Percentiles rank a stretch among this genome's conserved stretches.
These are phyloP conservation scores for Chaetomium sp. DNA, from an alignment of 2,329 filamentous ascomycete genomes.

Conservation along the genomic window DNA sequence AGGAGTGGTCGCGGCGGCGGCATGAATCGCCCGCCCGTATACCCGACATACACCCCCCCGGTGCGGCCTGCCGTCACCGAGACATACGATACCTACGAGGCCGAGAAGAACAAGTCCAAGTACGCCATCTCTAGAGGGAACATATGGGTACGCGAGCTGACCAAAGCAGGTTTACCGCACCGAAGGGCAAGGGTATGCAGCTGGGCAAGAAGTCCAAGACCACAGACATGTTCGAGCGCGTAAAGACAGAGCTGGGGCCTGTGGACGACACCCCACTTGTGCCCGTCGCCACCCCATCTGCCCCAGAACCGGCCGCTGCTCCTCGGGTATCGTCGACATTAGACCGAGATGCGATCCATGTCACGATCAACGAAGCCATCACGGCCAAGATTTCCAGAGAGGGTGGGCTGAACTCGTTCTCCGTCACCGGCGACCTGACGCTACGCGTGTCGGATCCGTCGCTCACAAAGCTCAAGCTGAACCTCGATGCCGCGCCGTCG, in stretches of 20 bases:
- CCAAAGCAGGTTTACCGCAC: constrained; percentile 56
- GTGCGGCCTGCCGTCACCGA: constrained; percentile 72
- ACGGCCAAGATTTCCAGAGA: constrained; percentile 86
- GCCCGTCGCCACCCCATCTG: constrained; percentile 53
- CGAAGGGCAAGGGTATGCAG: constrained; percentile 97
- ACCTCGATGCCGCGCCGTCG: constrained; percentile 72
- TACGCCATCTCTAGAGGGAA: constrained; percentile 46
- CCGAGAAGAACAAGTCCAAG: constrained; percentile 96
- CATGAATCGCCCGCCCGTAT: constrained; percentile 74
- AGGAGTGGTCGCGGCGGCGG: constrained; percentile 65
- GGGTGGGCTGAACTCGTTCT: constrained; percentile 80
- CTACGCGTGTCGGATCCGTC: constrained; percentile 86
- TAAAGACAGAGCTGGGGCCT: constrained; percentile 86
- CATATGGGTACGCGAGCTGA: constrained; percentile 19
- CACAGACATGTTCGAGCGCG: constrained; percentile 94
- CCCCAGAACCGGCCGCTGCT: constrained; percentile 56
- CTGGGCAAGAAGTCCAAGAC: constrained; percentile 98
- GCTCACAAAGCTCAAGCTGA: constrained; percentile 89
- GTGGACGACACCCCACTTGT: constrained; percentile 77
- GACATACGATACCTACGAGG: constrained; percentile 91
- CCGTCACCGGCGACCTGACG: constrained; percentile 89
- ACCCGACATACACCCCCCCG: constrained; percentile 86
- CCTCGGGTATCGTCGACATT: constrained; percentile 65
- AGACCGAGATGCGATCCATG: constrained; percentile 82
- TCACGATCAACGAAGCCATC: constrained; percentile 88